Evolutionary conservation across 2,329 filamentous ascomycete species (phyloP).

Genomic region (Paraphoma chrysanthemicola): DNA sequence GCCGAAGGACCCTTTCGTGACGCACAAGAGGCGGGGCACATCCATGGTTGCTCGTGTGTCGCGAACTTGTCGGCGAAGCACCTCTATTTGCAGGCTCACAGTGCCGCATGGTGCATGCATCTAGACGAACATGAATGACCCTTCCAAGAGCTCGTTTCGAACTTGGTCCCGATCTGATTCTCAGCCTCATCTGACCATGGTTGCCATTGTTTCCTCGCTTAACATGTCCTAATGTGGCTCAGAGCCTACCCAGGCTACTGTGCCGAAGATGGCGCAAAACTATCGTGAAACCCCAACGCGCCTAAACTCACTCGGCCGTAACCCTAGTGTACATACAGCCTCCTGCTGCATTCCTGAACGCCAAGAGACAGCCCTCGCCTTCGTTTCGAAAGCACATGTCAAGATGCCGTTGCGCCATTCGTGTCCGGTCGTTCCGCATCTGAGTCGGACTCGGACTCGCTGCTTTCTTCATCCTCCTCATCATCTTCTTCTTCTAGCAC

Average conservation of each 20-base stretch:
- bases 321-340: conserved; percentile 25
- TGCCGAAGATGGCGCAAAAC: conserved; percentile 8
- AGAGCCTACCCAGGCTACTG: conserved; percentile 10
- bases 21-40: conserved; percentile 5
- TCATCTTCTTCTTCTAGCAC: conserved; percentile 76
- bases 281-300: conserved; percentile 30
- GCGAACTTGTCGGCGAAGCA: not conserved
- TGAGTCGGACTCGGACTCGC: conserved; percentile 42
- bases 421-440: conserved; percentile 25
- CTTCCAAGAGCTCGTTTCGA: conserved; percentile 1
- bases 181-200: conserved; percentile 5
- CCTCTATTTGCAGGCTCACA: not conserved
- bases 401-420: conserved; percentile 24
- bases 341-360: conserved; percentile 20
- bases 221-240: conserved; percentile 12
- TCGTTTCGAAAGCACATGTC: conserved; percentile 13
- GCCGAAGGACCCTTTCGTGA: conserved; percentile 12
- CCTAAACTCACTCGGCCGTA: conserved; percentile 19
- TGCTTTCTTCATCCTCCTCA: conserved; percentile 44
- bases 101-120: not conserved
- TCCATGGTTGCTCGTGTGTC: not conserved
- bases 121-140: conserved; percentile 1
- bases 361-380: conserved; percentile 12
- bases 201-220: conserved; percentile 13
- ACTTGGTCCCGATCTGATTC: not conserved